A percentile compares a stretch with the other conserved stretches of the same genome.
Conservation (phyloP, 768 basidiomycete genomes). For the Calocybe cyanea region DNA sequence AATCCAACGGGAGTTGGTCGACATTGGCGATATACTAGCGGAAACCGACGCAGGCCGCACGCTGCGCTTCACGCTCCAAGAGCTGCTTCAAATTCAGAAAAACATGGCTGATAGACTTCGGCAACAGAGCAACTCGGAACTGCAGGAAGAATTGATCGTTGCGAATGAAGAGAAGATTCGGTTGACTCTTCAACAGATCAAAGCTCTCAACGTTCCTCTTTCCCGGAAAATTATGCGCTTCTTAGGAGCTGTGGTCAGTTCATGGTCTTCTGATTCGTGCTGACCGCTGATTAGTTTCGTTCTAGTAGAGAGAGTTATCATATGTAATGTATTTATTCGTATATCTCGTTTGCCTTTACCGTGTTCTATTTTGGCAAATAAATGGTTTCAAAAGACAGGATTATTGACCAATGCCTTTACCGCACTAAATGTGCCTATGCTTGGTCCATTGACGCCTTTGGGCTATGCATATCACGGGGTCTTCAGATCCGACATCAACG, state of each 20-base stretch:
- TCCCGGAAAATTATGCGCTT: slow-evolving; percentile 13
- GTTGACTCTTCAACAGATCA: slow-evolving; percentile 13
- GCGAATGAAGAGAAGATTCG: slow-evolving; percentile 14
- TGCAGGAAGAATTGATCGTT: neutral
- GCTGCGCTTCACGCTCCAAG: slow-evolving; percentile 13
- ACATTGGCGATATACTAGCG: slow-evolving; percentile 12
- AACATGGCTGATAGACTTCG: slow-evolving; percentile 2
- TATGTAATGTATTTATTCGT: neutral
- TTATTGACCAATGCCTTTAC: neutral
- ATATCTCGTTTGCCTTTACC: neutral
- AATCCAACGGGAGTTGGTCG: slow-evolving; percentile 14
- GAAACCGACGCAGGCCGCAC: slow-evolving; percentile 15
- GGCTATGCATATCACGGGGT: neutral
- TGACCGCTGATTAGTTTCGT: neutral
- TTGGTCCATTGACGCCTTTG: neutral
- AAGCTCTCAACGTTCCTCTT: slow-evolving; percentile 13
- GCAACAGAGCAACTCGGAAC: neutral
- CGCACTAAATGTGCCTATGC: neutral
- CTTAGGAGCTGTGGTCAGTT: slow-evolving; percentile 8
- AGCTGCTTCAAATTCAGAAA: slow-evolving; percentile 14
- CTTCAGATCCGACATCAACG: neutral
- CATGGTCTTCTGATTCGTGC: neutral
- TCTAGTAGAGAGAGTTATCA: neutral
- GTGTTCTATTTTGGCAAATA: neutral
- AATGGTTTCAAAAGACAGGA: neutral